These are phyloP conservation scores for Neurospora sp. DNA, from an alignment of 2,329 filamentous ascomycete genomes.

Conservation along the genomic window DNA sequence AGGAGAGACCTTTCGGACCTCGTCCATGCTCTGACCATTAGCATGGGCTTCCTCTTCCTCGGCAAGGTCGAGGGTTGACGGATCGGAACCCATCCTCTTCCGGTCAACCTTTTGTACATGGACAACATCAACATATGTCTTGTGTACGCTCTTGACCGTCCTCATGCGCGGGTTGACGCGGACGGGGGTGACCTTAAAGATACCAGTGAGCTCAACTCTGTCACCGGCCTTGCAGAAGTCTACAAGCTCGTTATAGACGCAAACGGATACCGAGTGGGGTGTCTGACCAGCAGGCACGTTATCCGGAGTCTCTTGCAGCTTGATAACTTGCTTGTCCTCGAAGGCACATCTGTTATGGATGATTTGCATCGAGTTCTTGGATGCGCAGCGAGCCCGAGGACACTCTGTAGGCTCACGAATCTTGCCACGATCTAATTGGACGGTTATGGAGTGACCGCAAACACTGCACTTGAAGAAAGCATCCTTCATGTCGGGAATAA, in stretches of 20 bases:
- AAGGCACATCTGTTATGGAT: slow-evolving; percentile 93
- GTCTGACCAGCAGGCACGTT: slow-evolving; percentile 92
- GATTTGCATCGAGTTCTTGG: slow-evolving; percentile 95
- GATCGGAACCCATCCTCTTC: slow-evolving; percentile 84
- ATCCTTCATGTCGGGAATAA: slow-evolving; percentile 98
- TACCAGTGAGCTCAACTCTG: slow-evolving; percentile 87
- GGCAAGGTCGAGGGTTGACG: slow-evolving; percentile 77
- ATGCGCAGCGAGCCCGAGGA: slow-evolving; percentile 68
- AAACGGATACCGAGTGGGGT: slow-evolving; percentile 91
- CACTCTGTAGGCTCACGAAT: slow-evolving; percentile 91
- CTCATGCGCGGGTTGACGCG: slow-evolving; percentile 89
- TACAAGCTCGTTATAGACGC: slow-evolving; percentile 92
- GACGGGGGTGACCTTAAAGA: slow-evolving; percentile 91
- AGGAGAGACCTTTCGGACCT: slow-evolving; percentile 70
- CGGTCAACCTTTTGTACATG: slow-evolving; percentile 97
- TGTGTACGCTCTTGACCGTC: slow-evolving; percentile 90
- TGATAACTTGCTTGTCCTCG: slow-evolving; percentile 97
- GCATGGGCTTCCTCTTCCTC: slow-evolving; percentile 59
- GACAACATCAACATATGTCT: slow-evolving; percentile 91
- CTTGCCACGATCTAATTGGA: slow-evolving; percentile 89
- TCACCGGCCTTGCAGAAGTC: slow-evolving; percentile 98
- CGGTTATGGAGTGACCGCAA: slow-evolving; percentile 82
- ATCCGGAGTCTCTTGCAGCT: slow-evolving; percentile 94
- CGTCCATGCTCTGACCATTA: slow-evolving; percentile 66
- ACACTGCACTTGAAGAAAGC: slow-evolving; percentile 94